Base-by-base conservation (phyloP, 1,284 basidiomycete genomes). In the Rugosomyces carneus region DNA sequence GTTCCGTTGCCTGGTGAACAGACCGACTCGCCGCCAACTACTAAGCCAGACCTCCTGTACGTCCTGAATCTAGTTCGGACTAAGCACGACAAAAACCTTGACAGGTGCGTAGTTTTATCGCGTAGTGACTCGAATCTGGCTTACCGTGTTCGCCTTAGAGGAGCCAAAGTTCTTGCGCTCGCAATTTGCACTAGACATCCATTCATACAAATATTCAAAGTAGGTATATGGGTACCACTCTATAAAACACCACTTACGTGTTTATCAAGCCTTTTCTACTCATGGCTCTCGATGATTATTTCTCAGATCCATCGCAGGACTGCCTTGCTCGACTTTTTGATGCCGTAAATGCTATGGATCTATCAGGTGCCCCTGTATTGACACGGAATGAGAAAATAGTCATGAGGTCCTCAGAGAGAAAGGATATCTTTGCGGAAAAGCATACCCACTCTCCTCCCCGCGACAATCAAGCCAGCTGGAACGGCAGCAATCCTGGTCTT, bases 131-230 rank as follows among this genome's bases (percentile, higher is more conserved):
- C 31, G 39, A 31, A 40, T 39, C 9, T n/a, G 13, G 13, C 29
- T 13, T 15, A 16, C 15, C 47, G 29, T 42, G 32, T 34, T 39
- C 31, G 48, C 38, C 40, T 21, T 55, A 93, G 95, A 70, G 94
- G 95, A 45, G 95, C 94, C 0, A 81, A 89, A 53, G 93, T 98
- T 53, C 91, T 97, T 67, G 95, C 95, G 2, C 78, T 99, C 70
- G 95, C 95, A 13, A 90, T 99, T 53, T 96, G 92, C 60, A 95
- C 93, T 0, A 82, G 87, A 20, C 87, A 95, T 67, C 93, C 96
- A 0, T 98, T 90, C 65, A 93, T 99, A 49, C 92, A 97, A 57
- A 91, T 98, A 58, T 99, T 96, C 81, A 97, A 98, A 77, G 92
- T 87, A 49, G 53, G 72, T 63, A 15, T 15, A 8, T 39, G 34